Conservation (phyloP, 1,139 yeast genomes). For the Saccharomyces hybrid region DNA sequence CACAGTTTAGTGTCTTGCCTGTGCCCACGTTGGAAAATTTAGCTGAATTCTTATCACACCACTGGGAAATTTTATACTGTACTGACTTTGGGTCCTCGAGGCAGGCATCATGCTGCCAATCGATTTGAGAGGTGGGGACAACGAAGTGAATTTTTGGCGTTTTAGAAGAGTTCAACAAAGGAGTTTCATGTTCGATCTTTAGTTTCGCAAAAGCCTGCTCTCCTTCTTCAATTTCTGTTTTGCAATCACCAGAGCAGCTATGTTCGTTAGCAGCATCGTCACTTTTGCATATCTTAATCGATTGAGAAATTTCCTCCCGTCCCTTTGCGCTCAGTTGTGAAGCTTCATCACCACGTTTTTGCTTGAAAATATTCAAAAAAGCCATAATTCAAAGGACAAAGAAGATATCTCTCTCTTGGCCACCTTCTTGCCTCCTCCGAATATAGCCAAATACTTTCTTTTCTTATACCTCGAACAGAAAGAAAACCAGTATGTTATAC, state of each 20-base stretch:
- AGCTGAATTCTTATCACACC: constrained; percentile 35
- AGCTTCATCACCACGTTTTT: not conserved
- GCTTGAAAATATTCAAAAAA: not conserved
- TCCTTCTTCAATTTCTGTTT: constrained; percentile 15
- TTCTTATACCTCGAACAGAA: not conserved
- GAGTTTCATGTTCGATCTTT: constrained; percentile 43
- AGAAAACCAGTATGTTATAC: not conserved
- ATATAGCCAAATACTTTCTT: not conserved
- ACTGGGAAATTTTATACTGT: constrained; percentile 41
- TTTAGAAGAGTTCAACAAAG: constrained; percentile 65
- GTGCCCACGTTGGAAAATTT: constrained; percentile 23
- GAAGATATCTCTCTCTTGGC: not conserved
- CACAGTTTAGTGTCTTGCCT: constrained; percentile 40
- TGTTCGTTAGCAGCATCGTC: not conserved
- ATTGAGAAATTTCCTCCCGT: constrained; percentile 6
- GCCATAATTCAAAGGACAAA: not conserved
- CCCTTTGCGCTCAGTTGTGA: constrained; percentile 1
- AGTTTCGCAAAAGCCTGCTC: constrained; percentile 30
- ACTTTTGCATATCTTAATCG: constrained; percentile 6
- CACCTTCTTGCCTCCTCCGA: not conserved
- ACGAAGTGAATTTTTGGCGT: constrained; percentile 65
- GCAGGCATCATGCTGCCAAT: constrained; percentile 75
- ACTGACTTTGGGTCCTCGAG: constrained; percentile 46
- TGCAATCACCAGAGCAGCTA: constrained; percentile 9
- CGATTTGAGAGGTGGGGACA: constrained; percentile 74